Percentiles rank a stretch among this genome's conserved stretches.
Evolutionary conservation across 129 eudicot genomes (phyloP).

Genomic region (Cynara cardunculus): DNA sequence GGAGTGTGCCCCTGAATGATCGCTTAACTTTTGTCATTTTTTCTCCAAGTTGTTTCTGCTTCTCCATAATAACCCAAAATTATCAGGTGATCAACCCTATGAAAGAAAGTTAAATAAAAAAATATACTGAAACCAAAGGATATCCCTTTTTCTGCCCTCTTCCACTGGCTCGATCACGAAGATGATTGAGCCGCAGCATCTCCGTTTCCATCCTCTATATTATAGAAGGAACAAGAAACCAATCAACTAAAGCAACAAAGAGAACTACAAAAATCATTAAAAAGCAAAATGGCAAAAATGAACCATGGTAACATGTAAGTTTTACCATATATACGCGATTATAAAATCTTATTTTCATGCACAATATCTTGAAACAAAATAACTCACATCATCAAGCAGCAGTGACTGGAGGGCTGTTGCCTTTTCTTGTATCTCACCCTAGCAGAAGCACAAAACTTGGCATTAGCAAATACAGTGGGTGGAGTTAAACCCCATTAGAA

Average conservation of each 20-base stretch:
- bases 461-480: background rate
- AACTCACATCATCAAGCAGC: slow-evolving; percentile 77
- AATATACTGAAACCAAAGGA: slow-evolving; percentile 46
- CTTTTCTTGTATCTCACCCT: slow-evolving; percentile 90
- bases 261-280: slow-evolving; percentile 2
- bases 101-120: slow-evolving; percentile 3
- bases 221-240: slow-evolving; percentile 11
- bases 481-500: background rate
- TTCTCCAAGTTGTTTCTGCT: background rate
- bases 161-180: slow-evolving; percentile 81
- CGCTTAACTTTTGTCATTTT: background rate
- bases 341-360: slow-evolving; percentile 25
- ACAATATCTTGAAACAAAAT: slow-evolving; percentile 24
- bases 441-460: slow-evolving; percentile 23
- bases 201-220: slow-evolving; percentile 74
- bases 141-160: slow-evolving; percentile 83
- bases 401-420: slow-evolving; percentile 73
- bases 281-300: background rate
- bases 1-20: too few relatives aligned
- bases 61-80: background rate
- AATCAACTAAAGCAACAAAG: slow-evolving; percentile 11
- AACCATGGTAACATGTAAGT: background rate
- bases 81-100: background rate
- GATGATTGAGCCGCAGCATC: slow-evolving; percentile 66
- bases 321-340: slow-evolving; percentile 12